Evolutionary conservation across 2,329 filamentous ascomycete species (phyloP), one percentile per base, ranked within the genome.

Genomic region (Aspergillus tamarii): DNA sequence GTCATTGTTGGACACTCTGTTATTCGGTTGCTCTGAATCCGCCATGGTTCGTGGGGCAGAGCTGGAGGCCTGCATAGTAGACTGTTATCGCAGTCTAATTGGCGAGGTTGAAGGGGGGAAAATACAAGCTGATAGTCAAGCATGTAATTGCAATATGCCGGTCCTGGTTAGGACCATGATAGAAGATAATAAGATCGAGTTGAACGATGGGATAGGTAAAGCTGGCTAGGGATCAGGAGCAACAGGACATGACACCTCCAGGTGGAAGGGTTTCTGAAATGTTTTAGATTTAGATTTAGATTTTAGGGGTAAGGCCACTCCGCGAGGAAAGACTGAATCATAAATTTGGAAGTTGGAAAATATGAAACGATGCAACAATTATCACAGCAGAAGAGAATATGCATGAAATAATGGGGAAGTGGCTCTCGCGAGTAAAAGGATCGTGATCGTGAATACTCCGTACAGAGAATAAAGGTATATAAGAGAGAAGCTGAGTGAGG

Each of bases 1-100:
- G 39, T 78, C 76, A 64, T 70, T 65, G 57, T 57, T 74, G 41
- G 76, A 76, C 1, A 72, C 72, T 59, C 71, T 71, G 26, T 75
- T 75, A 12, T 70, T 72, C 12, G 74, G 73, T 62, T 71, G 72
- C 57, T 78, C 76, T 46, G 59, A 57, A 61, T 70, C 67, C 54
- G 59, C 61, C 64, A 66, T 64, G 61, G 59, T 58, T 39, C 57
- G 63, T 58, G 57, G 26, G 56, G 58, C 53, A 59, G 65, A 67
- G 52, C 60, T 46, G 54, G 61, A 61, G 57, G 57, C 34, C 32
- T 67, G 63, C 65, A 67, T 64, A 60, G 48, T 28, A 23, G 30
- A 55, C 21, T 19, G 52, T 23, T 55, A 55, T 61, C 55, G 34
- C 57, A 50, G 50, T 46, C 36, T 48, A 53, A 60, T 43, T 34